Conservation (phyloP, 306 rosid genomes). For the Casuarina cunninghamiana region DNA sequence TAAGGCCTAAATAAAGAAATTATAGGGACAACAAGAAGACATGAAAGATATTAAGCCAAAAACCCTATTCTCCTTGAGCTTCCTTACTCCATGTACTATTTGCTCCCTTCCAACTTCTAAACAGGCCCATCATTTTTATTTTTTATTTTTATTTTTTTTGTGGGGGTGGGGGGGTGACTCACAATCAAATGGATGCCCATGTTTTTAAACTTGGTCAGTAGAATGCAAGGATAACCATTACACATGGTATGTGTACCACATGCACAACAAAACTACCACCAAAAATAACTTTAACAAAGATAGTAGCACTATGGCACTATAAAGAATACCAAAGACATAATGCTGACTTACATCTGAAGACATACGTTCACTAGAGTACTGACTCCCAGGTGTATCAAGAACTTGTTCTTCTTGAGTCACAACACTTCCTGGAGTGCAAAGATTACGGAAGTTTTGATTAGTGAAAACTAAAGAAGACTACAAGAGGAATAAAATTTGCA, state of each 20-base stretch:
- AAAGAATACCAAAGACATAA: constrained; percentile 2
- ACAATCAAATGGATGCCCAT: background rate
- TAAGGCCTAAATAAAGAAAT: background rate
- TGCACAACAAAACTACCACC: background rate
- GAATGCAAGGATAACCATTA: constrained; percentile 1
- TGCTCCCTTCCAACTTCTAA: constrained; percentile 13
- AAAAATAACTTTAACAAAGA: background rate
- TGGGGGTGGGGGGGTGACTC: background rate
- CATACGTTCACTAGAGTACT: constrained; percentile 33
- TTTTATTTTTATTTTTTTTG: background rate
- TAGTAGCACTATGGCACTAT: constrained; percentile 2
- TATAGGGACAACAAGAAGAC: background rate
- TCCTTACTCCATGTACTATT: constrained; percentile 1
- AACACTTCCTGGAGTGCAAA: constrained; percentile 51
- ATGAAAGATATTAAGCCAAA: background rate
- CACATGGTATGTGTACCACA: background rate
- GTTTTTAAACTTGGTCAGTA: background rate
- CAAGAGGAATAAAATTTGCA: background rate
- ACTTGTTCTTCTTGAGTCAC: constrained; percentile 47
- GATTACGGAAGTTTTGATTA: constrained; percentile 22
- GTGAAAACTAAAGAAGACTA: background rate
- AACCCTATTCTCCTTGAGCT: background rate
- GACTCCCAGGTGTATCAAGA: constrained; percentile 31
- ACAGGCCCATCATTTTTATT: constrained; percentile 4
- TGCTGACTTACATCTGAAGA: constrained; percentile 51